phyloP scores from a whole-genome alignment of 2,329 filamentous ascomycete genomes.

The Parascedosporium putredinis region DNA sequence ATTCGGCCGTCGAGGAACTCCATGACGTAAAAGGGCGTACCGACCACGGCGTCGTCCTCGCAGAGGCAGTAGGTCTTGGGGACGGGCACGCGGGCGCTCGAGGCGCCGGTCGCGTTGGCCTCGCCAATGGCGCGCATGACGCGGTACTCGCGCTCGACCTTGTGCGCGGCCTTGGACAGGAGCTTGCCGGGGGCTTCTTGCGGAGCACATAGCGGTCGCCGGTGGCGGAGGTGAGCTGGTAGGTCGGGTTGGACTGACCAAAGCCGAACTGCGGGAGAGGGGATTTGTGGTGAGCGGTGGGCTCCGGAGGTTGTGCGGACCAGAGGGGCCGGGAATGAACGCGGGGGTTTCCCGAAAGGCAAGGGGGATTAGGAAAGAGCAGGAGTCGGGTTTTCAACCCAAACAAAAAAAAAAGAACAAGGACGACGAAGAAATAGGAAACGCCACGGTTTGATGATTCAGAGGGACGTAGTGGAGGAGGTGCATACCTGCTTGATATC shows the following conservation, averaged over 20 bases:
- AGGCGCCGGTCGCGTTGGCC: constrained; percentile 39
- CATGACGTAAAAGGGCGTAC: constrained; percentile 96
- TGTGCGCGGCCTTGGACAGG: constrained; percentile 86
- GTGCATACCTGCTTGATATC: constrained; percentile 70
- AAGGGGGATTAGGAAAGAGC: background rate
- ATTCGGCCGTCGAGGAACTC: constrained; percentile 88
- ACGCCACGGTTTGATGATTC: too few relatives aligned
- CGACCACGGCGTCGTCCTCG: constrained; percentile 68
- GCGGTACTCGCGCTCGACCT: constrained; percentile 90
- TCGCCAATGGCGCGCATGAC: constrained; percentile 72
- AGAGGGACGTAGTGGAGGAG: too few relatives aligned
- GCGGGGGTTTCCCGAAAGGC: constrained; percentile 2
- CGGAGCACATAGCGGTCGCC: constrained; percentile 74
- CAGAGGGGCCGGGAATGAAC: background rate
- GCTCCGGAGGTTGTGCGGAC: background rate
- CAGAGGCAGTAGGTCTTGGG: constrained; percentile 78
- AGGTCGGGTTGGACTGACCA: constrained; percentile 95
- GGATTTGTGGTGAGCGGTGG: background rate
- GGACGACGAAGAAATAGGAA: too few relatives aligned
- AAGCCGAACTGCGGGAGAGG: constrained; percentile 66
- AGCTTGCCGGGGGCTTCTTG: constrained; percentile 95
- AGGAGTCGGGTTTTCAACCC: too few relatives aligned
- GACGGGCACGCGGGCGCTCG: constrained; percentile 55
- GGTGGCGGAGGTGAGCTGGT: constrained; percentile 68
- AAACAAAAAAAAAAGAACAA: too few relatives aligned